A percentile compares a stretch with the other conserved stretches of the same genome.
These are phyloP conservation scores for Vigna mungo DNA, from an alignment of 306 rosid species.

Conservation along the genomic window DNA sequence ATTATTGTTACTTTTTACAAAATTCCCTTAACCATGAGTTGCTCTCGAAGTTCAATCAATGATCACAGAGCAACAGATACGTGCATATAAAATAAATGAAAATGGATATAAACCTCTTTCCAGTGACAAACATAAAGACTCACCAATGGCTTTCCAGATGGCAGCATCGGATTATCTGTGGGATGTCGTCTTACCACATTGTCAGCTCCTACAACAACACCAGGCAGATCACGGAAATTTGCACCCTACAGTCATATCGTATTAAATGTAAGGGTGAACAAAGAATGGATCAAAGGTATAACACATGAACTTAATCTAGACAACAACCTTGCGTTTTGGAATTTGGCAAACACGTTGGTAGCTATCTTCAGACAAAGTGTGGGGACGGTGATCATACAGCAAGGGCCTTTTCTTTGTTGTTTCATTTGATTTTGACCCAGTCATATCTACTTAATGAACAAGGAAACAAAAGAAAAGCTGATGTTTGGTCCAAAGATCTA, in stretches of 20 bases:
- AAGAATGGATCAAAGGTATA: conserved; percentile 35
- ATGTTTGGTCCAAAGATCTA: conserved; percentile 33
- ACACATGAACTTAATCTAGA: conserved; percentile 26
- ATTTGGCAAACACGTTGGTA: conserved; percentile 81
- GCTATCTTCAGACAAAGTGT: conserved; percentile 64
- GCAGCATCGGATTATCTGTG: conserved; percentile 51
- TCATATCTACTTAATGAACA: conserved; percentile 70
- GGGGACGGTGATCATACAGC: conserved; percentile 79
- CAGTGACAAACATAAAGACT: conserved; percentile 46
- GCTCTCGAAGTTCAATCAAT: neutral
- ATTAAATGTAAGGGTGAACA: conserved; percentile 34
- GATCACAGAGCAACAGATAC: neutral
- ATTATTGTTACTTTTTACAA: neutral
- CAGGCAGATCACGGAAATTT: conserved; percentile 93
- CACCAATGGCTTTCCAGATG: conserved; percentile 91
- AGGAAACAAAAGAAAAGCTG: conserved; percentile 19
- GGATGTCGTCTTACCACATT: conserved; percentile 82
- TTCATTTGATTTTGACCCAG: conserved; percentile 54
- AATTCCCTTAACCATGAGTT: neutral
- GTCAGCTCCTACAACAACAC: conserved; percentile 80
- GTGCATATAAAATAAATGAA: conserved; percentile 6
- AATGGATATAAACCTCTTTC: conserved; percentile 21
- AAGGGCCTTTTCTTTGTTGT: conserved; percentile 35
- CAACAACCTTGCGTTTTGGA: conserved; percentile 84
- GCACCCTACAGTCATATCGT: conserved; percentile 70